Conservation (phyloP, 192 early-diverging fungal genomes). For the Coemansia sp. region DNA sequence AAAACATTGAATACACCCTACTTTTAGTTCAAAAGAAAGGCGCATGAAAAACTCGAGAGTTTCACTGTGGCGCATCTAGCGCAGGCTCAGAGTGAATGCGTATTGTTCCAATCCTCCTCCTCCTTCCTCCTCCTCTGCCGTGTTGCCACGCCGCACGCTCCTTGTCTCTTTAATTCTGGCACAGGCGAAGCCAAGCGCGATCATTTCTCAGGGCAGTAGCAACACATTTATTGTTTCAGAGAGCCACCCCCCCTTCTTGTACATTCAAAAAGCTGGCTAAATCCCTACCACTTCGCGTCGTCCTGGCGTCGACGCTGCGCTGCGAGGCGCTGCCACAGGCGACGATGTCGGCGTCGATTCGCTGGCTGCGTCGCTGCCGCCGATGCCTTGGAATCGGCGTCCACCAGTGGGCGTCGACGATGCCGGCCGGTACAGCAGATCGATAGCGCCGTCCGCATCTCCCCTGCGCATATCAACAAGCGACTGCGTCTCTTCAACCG, state of each 20-base stretch:
- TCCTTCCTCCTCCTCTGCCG: background rate
- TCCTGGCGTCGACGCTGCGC: conserved; percentile 50
- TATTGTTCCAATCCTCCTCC: no score
- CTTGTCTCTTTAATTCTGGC: background rate
- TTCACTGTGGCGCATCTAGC: no score
- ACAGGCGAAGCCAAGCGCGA: no score
- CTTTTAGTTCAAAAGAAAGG: no score
- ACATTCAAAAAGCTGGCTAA: background rate
- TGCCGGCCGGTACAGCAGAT: conserved; percentile 35
- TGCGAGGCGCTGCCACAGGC: conserved; percentile 41
- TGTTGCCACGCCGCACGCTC: background rate
- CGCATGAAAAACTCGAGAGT: no score
- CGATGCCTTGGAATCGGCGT: conserved; percentile 13
- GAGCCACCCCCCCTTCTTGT: no score
- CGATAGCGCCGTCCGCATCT: conserved; percentile 9
- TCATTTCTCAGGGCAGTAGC: background rate
- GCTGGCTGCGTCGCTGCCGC: conserved; percentile 8
- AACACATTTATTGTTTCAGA: background rate
- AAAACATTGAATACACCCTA: no score
- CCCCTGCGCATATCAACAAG: conserved; percentile 29
- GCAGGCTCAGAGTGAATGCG: no score
- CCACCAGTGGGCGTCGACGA: conserved; percentile 41
- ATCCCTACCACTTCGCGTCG: conserved; percentile 40
- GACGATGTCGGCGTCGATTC: conserved; percentile 34
- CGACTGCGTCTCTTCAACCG: conserved; percentile 39